Conservation (phyloP, 768 basidiomycete species). For the Tulasnella sp. region DNA sequence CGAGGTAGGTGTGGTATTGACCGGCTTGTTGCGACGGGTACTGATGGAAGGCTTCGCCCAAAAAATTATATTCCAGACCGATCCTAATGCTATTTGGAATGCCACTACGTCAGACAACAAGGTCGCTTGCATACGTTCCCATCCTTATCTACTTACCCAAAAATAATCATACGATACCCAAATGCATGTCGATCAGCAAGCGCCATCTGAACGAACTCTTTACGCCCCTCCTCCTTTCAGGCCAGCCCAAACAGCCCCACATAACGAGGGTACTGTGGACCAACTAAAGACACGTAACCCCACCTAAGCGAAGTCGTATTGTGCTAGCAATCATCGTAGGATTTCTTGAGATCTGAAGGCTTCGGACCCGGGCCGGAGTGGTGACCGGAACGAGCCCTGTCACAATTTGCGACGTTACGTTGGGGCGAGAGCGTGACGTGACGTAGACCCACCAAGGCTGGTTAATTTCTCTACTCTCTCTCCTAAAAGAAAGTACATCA, state of each 20-base stretch:
- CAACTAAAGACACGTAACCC: background rate
- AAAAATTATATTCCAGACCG: background rate
- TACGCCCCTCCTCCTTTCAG: too few relatives aligned
- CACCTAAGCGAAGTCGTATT: background rate
- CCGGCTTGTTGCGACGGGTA: too few relatives aligned
- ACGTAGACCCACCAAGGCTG: too few relatives aligned
- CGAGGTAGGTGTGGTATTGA: too few relatives aligned
- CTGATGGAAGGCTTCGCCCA: background rate
- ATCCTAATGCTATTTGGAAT: background rate
- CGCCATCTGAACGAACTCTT: too few relatives aligned
- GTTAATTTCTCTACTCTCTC: too few relatives aligned
- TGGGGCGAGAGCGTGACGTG: background rate
- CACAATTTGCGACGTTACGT: background rate
- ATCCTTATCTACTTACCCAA: too few relatives aligned
- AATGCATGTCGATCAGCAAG: background rate
- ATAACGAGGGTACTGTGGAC: background rate
- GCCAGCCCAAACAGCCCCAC: background rate
- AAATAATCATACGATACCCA: too few relatives aligned
- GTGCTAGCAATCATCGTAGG: background rate
- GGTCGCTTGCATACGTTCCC: background rate
- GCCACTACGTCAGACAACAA: background rate
- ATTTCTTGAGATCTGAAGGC: background rate
- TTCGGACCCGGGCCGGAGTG: background rate
- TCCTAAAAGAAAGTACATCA: too few relatives aligned
- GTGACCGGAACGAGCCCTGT: background rate